A percentile compares a stretch with the other conserved stretches of the same genome.
These are phyloP conservation scores for Pisolithus thermaeus DNA, from an alignment of 1,284 basidiomycete genomes.

Conservation along the genomic window DNA sequence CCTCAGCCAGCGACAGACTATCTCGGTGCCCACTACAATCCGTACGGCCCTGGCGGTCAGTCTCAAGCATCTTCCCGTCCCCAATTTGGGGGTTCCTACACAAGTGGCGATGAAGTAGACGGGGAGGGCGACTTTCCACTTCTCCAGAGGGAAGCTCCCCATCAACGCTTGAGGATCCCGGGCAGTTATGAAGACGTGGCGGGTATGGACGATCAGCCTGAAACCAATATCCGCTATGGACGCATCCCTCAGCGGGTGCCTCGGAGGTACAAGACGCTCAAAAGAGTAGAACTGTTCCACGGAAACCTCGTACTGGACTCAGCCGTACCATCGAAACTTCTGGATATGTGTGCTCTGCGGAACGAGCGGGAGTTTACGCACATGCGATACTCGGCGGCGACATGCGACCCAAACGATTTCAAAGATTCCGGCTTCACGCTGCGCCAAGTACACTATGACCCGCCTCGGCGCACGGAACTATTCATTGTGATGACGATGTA, in stretches of 20 bases:
- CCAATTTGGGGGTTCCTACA: slow-evolving; percentile 29
- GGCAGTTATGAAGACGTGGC: slow-evolving; percentile 41
- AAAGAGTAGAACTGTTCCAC: slow-evolving; percentile 83
- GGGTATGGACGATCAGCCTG: slow-evolving; percentile 32
- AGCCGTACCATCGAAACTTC: slow-evolving; percentile 78
- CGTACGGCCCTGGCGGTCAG: slow-evolving; percentile 13
- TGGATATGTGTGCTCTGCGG: slow-evolving; percentile 70
- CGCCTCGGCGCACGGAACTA: slow-evolving; percentile 78
- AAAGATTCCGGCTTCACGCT: slow-evolving; percentile 75
- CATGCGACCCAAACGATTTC: slow-evolving; percentile 90
- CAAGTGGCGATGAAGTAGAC: slow-evolving; percentile 30
- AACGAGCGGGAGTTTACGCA: slow-evolving; percentile 89
- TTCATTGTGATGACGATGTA: slow-evolving; percentile 84
- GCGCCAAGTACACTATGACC: slow-evolving; percentile 78
- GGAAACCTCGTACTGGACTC: slow-evolving; percentile 89
- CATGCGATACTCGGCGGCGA: slow-evolving; percentile 92
- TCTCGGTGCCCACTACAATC: slow-evolving; percentile 17
- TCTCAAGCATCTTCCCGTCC: slow-evolving; percentile 19
- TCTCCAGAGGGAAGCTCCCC: slow-evolving; percentile 40
- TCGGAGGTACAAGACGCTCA: slow-evolving; percentile 85
- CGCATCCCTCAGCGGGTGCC: slow-evolving; percentile 83
- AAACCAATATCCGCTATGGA: slow-evolving; percentile 72
- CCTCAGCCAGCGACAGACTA: slow-evolving; percentile 26
- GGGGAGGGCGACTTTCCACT: slow-evolving; percentile 61
- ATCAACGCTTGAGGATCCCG: slow-evolving; percentile 29